Base-by-base conservation (phyloP, 192 early-diverging fungal genomes). In the Spinellus fusiger region DNA sequence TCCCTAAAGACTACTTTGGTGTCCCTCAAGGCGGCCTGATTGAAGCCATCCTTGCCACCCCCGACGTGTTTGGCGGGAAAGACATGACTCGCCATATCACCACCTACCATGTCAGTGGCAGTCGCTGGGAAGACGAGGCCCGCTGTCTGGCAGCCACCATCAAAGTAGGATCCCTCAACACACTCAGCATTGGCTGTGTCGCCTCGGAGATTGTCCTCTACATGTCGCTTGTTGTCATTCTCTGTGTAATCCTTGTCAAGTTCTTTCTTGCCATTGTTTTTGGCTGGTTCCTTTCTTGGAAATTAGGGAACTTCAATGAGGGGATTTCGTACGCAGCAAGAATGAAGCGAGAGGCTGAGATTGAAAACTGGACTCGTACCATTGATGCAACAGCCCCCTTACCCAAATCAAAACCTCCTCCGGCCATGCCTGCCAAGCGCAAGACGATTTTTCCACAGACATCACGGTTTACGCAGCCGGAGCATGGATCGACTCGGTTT, bases 241-340 rank as follows among this genome's bases (percentile, higher is more conserved):
- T 89, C 48, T 80, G 82, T 50, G 79, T 79, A 6, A 81, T 90
- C 50, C 20, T 80, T 40, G 64, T 79, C 52, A 84, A 85, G 63
- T 95, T 95, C 64, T 55, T 79, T 37, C 56, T 92, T 69, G 91
- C 93, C 1, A 66, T 91, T 20, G 77, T 83, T 49, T 94, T 92
- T 80, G 82, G 83, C 46, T 94, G 92, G 92, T 84, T 93, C 51
- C 73, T 93, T 55, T 84, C 86, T 12, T 84, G 84, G 75, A 79
- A 84, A 28, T 73, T 95, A 31, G 93, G 93, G 15, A 80, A 85
- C 54, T 82, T 94, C 28, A 83, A 82, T 44, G 73, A 81, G 62
- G 72, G 50, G 22, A 73, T 82, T 34, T 77, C 83, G 31, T 86
- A 87, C 33, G 80, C 85, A 38, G 86, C 82, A 32, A 80, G 84